These are phyloP conservation scores for Cladorrhinum sp. DNA, from an alignment of 2,329 filamentous ascomycete species.

Conservation along the genomic window DNA sequence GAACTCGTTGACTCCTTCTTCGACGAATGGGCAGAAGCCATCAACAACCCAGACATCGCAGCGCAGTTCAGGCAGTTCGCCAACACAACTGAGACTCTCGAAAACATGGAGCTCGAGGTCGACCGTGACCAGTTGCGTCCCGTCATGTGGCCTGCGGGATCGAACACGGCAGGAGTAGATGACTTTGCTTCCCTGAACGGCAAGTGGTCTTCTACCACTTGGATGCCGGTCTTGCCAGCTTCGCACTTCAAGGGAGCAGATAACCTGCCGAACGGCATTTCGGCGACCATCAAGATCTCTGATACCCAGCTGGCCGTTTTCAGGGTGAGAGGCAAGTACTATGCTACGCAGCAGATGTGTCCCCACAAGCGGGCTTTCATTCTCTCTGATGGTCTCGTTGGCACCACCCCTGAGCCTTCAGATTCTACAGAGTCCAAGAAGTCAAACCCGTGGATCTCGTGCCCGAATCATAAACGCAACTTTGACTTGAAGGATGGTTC, in stretches of 20 bases:
- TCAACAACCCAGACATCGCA: slow-evolving; percentile 64
- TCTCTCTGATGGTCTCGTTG: slow-evolving; percentile 81
- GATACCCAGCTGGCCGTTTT: slow-evolving; percentile 88
- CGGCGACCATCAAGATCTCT: slow-evolving; percentile 75
- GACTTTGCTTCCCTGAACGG: slow-evolving; percentile 67
- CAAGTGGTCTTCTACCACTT: slow-evolving; percentile 64
- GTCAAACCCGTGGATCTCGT: slow-evolving; percentile 74
- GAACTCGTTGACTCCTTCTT: slow-evolving; percentile 80
- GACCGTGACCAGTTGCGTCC: slow-evolving; percentile 74
- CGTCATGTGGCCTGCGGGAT: slow-evolving; percentile 60
- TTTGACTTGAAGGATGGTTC: slow-evolving; percentile 71
- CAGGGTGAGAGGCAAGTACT: slow-evolving; percentile 76
- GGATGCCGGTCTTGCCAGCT: slow-evolving; percentile 76
- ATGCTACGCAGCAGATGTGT: slow-evolving; percentile 91
- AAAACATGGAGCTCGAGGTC: slow-evolving; percentile 65
- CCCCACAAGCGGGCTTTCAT: slow-evolving; percentile 88
- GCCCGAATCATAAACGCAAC: slow-evolving; percentile 87
- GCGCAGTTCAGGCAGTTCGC: slow-evolving; percentile 78
- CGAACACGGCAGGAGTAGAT: slow-evolving; percentile 53
- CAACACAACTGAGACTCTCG: slow-evolving; percentile 71
- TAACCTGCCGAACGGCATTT: slow-evolving; percentile 67
- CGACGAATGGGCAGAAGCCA: slow-evolving; percentile 86
- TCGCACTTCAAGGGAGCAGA: slow-evolving; percentile 64
- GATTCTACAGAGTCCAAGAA: too few species aligned
- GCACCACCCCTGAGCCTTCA: slow-evolving; percentile 36